These are phyloP conservation scores for Hanseniaspora meyeri DNA, from an alignment of 805 yeast species.

Conservation along the genomic window DNA sequence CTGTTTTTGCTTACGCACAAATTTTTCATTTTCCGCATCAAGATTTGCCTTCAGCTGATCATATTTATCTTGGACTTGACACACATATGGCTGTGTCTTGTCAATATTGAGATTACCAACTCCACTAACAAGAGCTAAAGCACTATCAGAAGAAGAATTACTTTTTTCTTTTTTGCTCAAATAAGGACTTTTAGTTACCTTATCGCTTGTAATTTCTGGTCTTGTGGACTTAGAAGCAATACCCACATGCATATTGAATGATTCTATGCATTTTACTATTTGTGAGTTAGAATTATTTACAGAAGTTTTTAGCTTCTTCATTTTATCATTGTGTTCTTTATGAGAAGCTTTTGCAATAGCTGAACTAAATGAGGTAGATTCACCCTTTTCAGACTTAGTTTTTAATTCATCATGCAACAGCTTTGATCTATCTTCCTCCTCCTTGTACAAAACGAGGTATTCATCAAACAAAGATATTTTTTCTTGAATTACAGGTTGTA, in stretches of 20 bases:
- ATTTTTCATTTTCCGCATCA: constrained; percentile 54
- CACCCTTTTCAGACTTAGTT: not conserved
- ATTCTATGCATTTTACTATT: not conserved
- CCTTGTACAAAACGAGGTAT: not conserved
- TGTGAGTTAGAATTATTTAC: not conserved
- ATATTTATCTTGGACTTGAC: constrained; percentile 29
- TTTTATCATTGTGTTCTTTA: not conserved
- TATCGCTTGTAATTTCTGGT: not conserved
- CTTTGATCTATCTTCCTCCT: not conserved
- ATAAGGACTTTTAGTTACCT: not conserved
- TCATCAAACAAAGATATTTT: not conserved
- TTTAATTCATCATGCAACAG: not conserved
- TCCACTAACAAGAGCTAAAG: not conserved
- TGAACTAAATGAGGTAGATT: not conserved
- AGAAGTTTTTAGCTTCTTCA: not conserved
- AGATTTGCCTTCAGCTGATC: constrained; percentile 42
- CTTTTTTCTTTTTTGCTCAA: not conserved
- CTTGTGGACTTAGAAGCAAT: not conserved
- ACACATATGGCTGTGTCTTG: constrained; percentile 17
- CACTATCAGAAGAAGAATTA: not conserved
- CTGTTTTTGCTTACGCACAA: constrained; percentile 28
- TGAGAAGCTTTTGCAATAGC: not conserved
- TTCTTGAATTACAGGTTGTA: not conserved
- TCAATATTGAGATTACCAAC: constrained; percentile 4
- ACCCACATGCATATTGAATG: constrained; percentile 9